Evolutionary conservation across 2,329 filamentous ascomycete species (phyloP).

Genomic region (Aphanoascus verrucosus): DNA sequence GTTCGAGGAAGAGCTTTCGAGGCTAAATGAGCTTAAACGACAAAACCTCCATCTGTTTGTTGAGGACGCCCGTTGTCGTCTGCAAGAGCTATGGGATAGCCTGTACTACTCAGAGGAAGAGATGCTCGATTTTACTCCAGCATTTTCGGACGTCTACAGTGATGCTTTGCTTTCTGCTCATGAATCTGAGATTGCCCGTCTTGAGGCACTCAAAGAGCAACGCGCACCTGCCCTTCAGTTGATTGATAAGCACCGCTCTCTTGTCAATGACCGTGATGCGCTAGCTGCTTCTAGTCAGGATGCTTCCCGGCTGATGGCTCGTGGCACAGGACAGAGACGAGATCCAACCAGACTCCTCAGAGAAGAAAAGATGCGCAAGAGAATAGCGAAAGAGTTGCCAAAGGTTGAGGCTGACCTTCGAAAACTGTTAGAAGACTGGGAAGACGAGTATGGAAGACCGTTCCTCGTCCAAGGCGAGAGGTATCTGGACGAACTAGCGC

Average conservation of each 20-base stretch:
- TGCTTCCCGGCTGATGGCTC: conserved; percentile 81
- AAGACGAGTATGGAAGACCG: conserved; percentile 84
- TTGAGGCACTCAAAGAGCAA: conserved; percentile 76
- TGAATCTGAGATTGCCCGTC: conserved; percentile 73
- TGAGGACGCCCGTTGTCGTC: conserved; percentile 77
- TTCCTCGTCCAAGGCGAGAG: conserved; percentile 88
- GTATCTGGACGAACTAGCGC: conserved; percentile 72
- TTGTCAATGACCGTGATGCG: conserved; percentile 78
- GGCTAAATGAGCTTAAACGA: conserved; percentile 83
- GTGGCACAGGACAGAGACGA: conserved; percentile 83
- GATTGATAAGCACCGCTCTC: conserved; percentile 69
- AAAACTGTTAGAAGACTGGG: conserved; percentile 73
- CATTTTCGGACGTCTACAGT: conserved; percentile 93
- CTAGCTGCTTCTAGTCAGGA: conserved; percentile 87
- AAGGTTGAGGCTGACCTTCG: conserved; percentile 78
- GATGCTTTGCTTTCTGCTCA: conserved; percentile 91
- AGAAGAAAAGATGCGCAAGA: conserved; percentile 97
- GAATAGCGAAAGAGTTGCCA: conserved; percentile 88
- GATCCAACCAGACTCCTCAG: conserved; percentile 87
- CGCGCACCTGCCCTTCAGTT: conserved; percentile 72
- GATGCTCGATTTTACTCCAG: conserved; percentile 95
- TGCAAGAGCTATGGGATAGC: conserved; percentile 91
- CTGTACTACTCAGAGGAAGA: conserved; percentile 95
- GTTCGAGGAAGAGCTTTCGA: conserved; percentile 78
- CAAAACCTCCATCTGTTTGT: conserved; percentile 94